Conservation (phyloP, 2,329 filamentous ascomycete genomes). For the Didymella keratinophila region DNA sequence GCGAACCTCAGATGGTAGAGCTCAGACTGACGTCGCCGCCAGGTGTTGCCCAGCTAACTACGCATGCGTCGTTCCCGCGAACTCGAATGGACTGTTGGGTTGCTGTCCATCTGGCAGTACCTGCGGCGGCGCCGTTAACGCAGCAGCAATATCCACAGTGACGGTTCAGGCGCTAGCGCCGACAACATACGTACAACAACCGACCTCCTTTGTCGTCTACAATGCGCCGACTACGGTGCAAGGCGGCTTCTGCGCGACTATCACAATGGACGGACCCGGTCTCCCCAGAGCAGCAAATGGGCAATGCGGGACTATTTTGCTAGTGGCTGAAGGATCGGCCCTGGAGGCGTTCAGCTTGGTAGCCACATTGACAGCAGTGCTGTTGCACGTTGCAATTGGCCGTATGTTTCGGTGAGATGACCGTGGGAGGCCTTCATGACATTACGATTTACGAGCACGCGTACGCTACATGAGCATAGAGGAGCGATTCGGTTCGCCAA, state of each 20-base stretch:
- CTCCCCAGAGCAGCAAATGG: conserved; percentile 45
- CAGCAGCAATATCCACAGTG: conserved; percentile 45
- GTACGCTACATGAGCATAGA: conserved; percentile 22
- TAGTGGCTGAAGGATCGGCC: conserved; percentile 40
- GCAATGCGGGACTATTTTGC: conserved; percentile 49
- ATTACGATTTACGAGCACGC: conserved; percentile 34
- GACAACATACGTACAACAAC: conserved; percentile 42
- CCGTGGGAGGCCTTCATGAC: conserved; percentile 13
- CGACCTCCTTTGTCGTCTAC: conserved; percentile 38
- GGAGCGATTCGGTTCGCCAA: conserved; percentile 16
- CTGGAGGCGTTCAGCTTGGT: conserved; percentile 31
- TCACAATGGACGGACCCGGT: conserved; percentile 47
- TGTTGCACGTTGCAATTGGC: conserved; percentile 38
- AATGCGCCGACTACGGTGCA: conserved; percentile 33
- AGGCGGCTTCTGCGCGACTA: conserved; percentile 48
- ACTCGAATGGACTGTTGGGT: conserved; percentile 46
- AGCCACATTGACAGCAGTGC: conserved; percentile 23
- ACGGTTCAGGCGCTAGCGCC: conserved; percentile 44
- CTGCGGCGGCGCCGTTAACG: conserved; percentile 46
- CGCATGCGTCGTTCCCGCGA: conserved; percentile 43
- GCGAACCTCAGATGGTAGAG: background rate
- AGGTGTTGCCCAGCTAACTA: conserved; percentile 51
- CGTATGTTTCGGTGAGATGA: conserved; percentile 33
- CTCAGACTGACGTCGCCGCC: background rate
- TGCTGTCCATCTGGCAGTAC: conserved; percentile 49